phyloP scores from a whole-genome alignment of 2,329 filamentous ascomycete species.

The Tolypocladium paradoxum region DNA sequence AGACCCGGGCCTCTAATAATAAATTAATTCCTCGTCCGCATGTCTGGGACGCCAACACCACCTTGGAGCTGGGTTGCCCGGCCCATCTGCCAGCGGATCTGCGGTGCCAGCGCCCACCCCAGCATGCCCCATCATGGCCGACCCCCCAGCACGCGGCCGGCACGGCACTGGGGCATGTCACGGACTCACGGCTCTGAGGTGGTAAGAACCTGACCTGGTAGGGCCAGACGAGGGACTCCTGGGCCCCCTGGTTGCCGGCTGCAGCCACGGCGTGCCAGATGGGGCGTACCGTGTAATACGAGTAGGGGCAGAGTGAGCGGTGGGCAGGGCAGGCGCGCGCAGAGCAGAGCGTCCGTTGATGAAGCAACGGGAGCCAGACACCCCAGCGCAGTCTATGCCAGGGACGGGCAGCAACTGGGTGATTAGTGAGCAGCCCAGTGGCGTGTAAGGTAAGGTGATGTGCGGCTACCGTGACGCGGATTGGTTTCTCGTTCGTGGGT shows the following conservation, averaged over 20 bases:
- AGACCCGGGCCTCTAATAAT: constrained; percentile 4
- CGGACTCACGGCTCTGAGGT: not conserved
- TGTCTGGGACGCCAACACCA: not conserved
- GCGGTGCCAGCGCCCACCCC: not conserved
- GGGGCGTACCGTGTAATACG: too few species aligned
- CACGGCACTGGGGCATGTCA: not conserved
- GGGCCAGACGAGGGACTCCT: constrained; percentile 1
- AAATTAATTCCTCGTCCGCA: constrained; percentile 1
- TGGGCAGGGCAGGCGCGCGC: not conserved
- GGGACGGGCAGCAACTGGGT: not conserved
- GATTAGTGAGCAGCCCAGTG: not conserved
- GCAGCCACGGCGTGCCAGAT: not conserved
- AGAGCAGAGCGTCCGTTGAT: not conserved
- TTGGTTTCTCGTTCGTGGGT: not conserved
- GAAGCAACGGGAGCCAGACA: not conserved
- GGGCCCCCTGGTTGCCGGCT: not conserved
- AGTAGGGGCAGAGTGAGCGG: not conserved
- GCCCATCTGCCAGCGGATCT: constrained; percentile 6
- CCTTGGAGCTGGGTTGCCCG: not conserved
- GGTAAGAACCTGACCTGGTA: not conserved
- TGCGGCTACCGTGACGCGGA: not conserved
- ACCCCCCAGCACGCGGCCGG: not conserved
- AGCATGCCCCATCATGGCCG: not conserved
- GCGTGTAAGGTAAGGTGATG: not conserved
- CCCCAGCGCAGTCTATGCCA: not conserved